A percentile compares a stretch with the other conserved stretches of the same genome.
Conservation (phyloP, 2,329 filamentous ascomycete species). For the Hypoxylon sp. region DNA sequence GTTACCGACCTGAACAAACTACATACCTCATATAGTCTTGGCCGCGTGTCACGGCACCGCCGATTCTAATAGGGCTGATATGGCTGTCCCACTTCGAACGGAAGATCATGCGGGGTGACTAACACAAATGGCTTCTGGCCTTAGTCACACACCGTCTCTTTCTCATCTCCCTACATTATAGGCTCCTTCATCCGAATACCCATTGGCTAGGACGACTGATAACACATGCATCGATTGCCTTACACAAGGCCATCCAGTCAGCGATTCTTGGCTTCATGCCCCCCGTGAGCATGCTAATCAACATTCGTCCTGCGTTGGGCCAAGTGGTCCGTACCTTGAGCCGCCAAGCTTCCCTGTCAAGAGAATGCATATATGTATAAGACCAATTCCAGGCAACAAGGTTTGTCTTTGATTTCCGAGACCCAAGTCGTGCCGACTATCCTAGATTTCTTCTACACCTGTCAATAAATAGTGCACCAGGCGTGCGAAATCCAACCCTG, state of each 20-base stretch:
- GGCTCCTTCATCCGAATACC: slow-evolving; percentile 28
- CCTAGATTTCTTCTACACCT: slow-evolving; percentile 18
- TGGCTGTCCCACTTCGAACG: slow-evolving; percentile 29
- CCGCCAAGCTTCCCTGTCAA: slow-evolving; percentile 40
- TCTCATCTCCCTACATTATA: slow-evolving; percentile 27
- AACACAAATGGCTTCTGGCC: slow-evolving; percentile 31
- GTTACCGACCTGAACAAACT: slow-evolving; percentile 35
- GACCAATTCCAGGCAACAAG: slow-evolving; percentile 35
- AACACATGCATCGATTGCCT: slow-evolving; percentile 38
- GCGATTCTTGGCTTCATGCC: slow-evolving; percentile 27
- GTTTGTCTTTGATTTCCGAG: slow-evolving; percentile 11
- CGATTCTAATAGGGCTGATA: slow-evolving; percentile 45
- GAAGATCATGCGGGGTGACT: slow-evolving; percentile 44
- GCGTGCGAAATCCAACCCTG: slow-evolving; percentile 49
- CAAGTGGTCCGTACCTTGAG: slow-evolving; percentile 42
- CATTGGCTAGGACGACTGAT: slow-evolving; percentile 38
- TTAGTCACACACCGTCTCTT: slow-evolving; percentile 43
- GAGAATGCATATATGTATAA: slow-evolving; percentile 29
- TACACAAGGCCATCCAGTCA: slow-evolving; percentile 34
- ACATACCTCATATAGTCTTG: slow-evolving; percentile 34
- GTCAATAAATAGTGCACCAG: slow-evolving; percentile 47
- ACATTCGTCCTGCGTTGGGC: slow-evolving; percentile 29
- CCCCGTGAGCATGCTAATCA: slow-evolving; percentile 44
- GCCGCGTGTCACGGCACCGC: slow-evolving; percentile 39
- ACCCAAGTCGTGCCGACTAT: slow-evolving; percentile 21